Evolutionary conservation across 78 protist genomes (phyloP), one percentile per base, ranked within the genome.

Genomic region (Trichosphaerium sp.): DNA sequence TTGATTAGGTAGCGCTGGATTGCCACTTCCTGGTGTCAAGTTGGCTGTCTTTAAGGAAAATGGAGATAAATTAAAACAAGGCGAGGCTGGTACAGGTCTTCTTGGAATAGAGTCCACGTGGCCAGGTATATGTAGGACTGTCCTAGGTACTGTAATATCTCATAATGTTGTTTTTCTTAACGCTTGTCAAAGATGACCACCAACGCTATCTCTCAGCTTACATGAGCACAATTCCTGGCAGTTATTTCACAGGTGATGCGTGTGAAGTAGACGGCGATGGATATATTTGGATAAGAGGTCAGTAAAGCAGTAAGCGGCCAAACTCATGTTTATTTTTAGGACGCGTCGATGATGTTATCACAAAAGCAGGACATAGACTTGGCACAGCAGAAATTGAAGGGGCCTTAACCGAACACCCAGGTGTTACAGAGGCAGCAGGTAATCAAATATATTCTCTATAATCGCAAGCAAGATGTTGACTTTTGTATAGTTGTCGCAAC

Each of bases 331-430:
- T 44, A 18, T n/a, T 44, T 44, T 44, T 44, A 11, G 98, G 96
- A 21, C 65, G 97, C 26, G 90, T 91, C 0, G 98, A 95, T 57
- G 83, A 71, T 38, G 91, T 90, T 23, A 65, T 84, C 63, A 89
- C 84, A 70, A 94, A 89, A 42, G 64, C 90, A 1, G 99, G 99
- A 7, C 97, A 93, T 59, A 79, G 97, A 26, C 34, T 96, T 6
- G 97, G 97, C 14, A 88, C 99, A 0, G 95, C 95, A 1, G 98
- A 96, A 64, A 41, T 90, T 7, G 98, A 91, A 65, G 54, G 64
- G 31, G 94, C 88, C 1, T 29, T 92, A 11, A 86, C 69, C 3
- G 67, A 78, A 18, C 77, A 49, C 41, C 49, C 29, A 2, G 26
- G 60, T 34, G 12, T 8, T n/a, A 58, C 77, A 7, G 87, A 82